These are phyloP conservation scores for Podaxis mareebaensis DNA, from an alignment of 768 basidiomycete genomes.

Conservation along the genomic window DNA sequence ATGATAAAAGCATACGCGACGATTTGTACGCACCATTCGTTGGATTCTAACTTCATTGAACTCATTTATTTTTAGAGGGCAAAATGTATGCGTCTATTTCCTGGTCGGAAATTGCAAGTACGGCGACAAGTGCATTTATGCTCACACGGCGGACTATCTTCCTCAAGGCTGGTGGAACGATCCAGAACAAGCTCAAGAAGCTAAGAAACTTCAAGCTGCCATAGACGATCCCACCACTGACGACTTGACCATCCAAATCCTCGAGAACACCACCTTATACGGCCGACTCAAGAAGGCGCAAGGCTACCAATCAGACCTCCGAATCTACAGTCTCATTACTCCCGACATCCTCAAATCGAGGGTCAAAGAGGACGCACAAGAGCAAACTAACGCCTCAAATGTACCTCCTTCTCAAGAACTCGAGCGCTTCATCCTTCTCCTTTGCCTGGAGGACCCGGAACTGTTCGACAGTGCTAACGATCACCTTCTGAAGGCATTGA, in stretches of 20 bases:
- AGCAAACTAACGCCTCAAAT: neutral
- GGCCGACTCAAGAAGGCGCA: neutral
- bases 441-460: constrained; percentile 29
- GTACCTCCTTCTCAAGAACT: neutral
- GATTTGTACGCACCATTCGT: constrained; percentile 41
- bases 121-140: constrained; percentile 40
- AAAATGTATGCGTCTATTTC: constrained; percentile 47
- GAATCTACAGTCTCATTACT: neutral
- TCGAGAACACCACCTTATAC: neutral
- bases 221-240: neutral
- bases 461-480: constrained; percentile 24
- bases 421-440: constrained; percentile 28
- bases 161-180: constrained; percentile 35
- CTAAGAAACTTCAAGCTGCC: neutral
- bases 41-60: neutral
- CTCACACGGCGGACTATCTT: constrained; percentile 41
- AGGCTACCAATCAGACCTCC: neutral
- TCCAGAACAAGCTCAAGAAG: constrained; percentile 2
- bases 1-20: constrained; percentile 55
- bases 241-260: neutral
- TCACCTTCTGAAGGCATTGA: constrained; percentile 30
- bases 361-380: constrained; percentile 2
- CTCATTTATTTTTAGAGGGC: constrained; percentile 32
- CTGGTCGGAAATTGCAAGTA: constrained; percentile 42
- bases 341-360: constrained; percentile 7